phyloP scores from a whole-genome alignment of 352 stramenopile genomes.

The Pythium folliculosum region DNA sequence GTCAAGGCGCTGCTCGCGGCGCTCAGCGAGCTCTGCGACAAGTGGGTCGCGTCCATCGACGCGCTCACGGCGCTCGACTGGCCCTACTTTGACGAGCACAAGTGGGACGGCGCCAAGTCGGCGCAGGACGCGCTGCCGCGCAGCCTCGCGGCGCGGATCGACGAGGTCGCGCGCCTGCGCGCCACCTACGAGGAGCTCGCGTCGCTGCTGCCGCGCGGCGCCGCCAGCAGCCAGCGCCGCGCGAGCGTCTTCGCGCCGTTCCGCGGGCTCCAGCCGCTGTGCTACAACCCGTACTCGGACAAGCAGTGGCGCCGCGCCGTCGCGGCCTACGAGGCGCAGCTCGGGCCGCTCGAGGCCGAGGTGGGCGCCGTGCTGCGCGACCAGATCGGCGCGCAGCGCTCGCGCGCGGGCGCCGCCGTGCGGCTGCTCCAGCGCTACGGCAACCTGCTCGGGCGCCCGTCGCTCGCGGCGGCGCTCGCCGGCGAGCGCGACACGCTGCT shows the following conservation, averaged over 20 bases:
- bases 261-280: slow-evolving; percentile 60
- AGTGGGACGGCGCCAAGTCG: slow-evolving; percentile 63
- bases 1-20: slow-evolving; percentile 63
- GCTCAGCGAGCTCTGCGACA: slow-evolving; percentile 74
- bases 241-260: slow-evolving; percentile 75
- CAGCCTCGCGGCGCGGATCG: slow-evolving; percentile 62
- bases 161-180: slow-evolving; percentile 81
- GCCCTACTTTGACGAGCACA: slow-evolving; percentile 78
- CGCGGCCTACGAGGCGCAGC: slow-evolving; percentile 70
- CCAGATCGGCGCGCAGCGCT: slow-evolving; percentile 54
- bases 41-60: slow-evolving; percentile 72
- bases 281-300: slow-evolving; percentile 93
- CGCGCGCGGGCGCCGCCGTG: slow-evolving; percentile 58
- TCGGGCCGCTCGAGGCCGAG: slow-evolving; percentile 82
- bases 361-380: slow-evolving; percentile 84
- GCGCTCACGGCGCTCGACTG: slow-evolving; percentile 82
- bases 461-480: slow-evolving; percentile 73
- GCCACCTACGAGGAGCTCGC: slow-evolving; percentile 89
- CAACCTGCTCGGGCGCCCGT: slow-evolving; percentile 76
- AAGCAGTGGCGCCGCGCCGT: slow-evolving; percentile 74
- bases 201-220: slow-evolving; percentile 51
- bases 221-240: slow-evolving; percentile 19
- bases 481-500: slow-evolving; percentile 89
- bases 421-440: slow-evolving; percentile 86
- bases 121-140: slow-evolving; percentile 43